Evolutionary conservation across 2,329 filamentous ascomycete species (phyloP).

Genomic region (Didymella sp.): DNA sequence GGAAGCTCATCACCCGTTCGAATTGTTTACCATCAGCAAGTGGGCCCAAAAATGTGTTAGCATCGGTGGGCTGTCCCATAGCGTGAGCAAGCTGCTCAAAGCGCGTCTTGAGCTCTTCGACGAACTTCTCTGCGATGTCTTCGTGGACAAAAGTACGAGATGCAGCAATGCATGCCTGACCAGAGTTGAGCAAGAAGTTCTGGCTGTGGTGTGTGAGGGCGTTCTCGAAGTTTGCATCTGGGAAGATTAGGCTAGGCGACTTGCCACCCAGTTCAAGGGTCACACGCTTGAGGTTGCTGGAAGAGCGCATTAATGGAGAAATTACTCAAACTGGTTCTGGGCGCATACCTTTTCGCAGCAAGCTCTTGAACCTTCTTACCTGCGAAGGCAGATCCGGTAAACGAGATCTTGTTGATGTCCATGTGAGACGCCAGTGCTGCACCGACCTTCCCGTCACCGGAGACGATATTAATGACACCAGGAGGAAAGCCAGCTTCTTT

Average conservation of each 20-base stretch:
- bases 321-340: no score
- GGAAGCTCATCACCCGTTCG: conserved; percentile 39
- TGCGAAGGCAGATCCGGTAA: conserved; percentile 49
- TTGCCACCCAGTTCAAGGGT: conserved; percentile 59
- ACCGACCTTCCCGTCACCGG: conserved; percentile 42
- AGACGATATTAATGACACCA: conserved; percentile 50
- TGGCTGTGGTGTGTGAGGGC: conserved; percentile 44
- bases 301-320: background rate
- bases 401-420: conserved; percentile 52
- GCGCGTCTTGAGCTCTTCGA: conserved; percentile 32
- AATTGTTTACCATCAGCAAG: conserved; percentile 39
- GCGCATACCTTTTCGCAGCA: conserved; percentile 27
- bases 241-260: conserved; percentile 55
- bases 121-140: conserved; percentile 40
- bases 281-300: conserved; percentile 48
- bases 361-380: conserved; percentile 48
- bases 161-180: conserved; percentile 37
- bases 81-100: conserved; percentile 29
- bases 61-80: conserved; percentile 31
- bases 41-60: conserved; percentile 38
- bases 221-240: conserved; percentile 57
- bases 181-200: conserved; percentile 37
- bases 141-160: conserved; percentile 41
- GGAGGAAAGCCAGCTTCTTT: conserved; percentile 48
- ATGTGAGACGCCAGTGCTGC: conserved; percentile 51